Conservation (phyloP, 2,329 filamentous ascomycete species). For the Dothistroma septosporum region DNA sequence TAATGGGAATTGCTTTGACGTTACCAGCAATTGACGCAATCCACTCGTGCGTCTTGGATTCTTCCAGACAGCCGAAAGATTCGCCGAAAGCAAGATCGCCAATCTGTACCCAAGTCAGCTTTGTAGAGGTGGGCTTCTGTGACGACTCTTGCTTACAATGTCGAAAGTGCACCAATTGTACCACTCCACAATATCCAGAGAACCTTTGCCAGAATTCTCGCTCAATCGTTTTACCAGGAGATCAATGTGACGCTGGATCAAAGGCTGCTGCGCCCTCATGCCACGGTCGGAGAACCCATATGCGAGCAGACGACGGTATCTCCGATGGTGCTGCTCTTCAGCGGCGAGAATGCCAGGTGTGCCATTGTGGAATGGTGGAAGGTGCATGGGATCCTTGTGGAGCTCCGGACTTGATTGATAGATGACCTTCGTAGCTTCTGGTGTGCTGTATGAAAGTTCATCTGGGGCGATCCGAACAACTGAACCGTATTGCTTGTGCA, state of each 20-base stretch:
- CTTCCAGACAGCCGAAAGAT: constrained; percentile 14
- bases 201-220: constrained; percentile 1
- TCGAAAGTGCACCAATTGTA: constrained; percentile 27
- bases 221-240: constrained; percentile 13
- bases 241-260: constrained; percentile 17
- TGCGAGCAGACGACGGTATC: background rate
- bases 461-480: background rate
- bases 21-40: constrained; percentile 9
- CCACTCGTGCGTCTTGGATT: constrained; percentile 9
- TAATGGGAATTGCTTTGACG: constrained; percentile 9
- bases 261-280: constrained; percentile 16
- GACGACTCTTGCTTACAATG: constrained; percentile 9
- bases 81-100: constrained; percentile 22
- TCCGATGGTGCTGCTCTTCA: background rate
- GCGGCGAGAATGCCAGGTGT: background rate
- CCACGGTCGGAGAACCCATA: background rate
- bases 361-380: background rate
- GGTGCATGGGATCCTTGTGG: background rate
- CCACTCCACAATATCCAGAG: constrained; percentile 22
- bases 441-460: background rate
- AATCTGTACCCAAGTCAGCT: background rate
- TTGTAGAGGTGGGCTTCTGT: background rate
- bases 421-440: background rate
- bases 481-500: background rate
- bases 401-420: background rate